Conservation (phyloP, 2,329 filamentous ascomycete species). For the Thielaviopsis populi region DNA sequence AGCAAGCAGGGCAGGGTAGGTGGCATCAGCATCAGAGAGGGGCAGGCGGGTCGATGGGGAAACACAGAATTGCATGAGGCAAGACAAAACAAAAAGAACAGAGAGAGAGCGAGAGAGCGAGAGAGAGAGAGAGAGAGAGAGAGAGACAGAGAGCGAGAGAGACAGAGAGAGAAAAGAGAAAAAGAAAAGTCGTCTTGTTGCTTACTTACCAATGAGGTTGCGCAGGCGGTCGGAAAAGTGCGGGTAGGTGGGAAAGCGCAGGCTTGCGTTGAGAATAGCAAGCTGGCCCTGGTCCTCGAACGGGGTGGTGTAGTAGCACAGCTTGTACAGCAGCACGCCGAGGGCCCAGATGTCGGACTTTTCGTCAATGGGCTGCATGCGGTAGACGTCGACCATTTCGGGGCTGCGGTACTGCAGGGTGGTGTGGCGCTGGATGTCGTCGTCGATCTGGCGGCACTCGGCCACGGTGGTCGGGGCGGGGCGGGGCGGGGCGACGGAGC, state of each 20-base stretch:
- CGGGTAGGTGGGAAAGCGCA: slow-evolving; percentile 78
- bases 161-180: no score
- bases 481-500: slow-evolving; percentile 70
- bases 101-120: no score
- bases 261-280: slow-evolving; percentile 90
- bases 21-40: no score
- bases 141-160: no score
- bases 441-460: slow-evolving; percentile 85
- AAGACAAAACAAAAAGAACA: no score
- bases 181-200: no score
- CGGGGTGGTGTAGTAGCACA: slow-evolving; percentile 97
- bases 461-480: slow-evolving; percentile 73
- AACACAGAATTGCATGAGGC: no score
- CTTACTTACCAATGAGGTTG: slow-evolving; percentile 58
- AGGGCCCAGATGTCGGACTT: slow-evolving; percentile 98
- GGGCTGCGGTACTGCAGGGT: slow-evolving; percentile 95
- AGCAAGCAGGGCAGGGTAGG: background rate
- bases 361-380: slow-evolving; percentile 91
- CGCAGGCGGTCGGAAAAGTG: slow-evolving; percentile 81
- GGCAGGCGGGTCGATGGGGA: no score
- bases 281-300: slow-evolving; percentile 97
- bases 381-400: slow-evolving; percentile 97
- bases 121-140: no score
- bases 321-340: slow-evolving; percentile 87
- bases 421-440: slow-evolving; percentile 93